These are phyloP conservation scores for Penicillium canescens DNA, from an alignment of 495 filamentous ascomycete species.

Conservation along the genomic window DNA sequence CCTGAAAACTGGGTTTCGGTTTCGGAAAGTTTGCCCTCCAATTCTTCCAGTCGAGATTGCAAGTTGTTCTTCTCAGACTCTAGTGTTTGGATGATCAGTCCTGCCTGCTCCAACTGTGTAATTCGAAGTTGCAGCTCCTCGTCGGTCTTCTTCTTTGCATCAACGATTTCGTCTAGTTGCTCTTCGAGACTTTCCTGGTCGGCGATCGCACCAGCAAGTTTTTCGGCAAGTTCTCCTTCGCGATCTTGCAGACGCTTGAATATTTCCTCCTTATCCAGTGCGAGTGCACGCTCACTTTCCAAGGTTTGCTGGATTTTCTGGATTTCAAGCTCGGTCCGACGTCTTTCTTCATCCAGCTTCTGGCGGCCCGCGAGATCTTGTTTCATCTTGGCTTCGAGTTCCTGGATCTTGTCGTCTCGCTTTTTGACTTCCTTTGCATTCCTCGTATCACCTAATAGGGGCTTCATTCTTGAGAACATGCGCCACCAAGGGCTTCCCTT, in stretches of 20 bases:
- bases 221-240: conserved; percentile 87
- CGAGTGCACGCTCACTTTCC: conserved; percentile 91
- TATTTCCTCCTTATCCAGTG: conserved; percentile 97
- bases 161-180: conserved; percentile 85
- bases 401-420: conserved; percentile 87
- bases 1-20: conserved; percentile 65
- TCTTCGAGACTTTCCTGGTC: conserved; percentile 94
- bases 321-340: conserved; percentile 83
- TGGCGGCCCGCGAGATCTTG: conserved; percentile 72
- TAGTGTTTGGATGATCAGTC: conserved; percentile 76
- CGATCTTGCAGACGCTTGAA: conserved; percentile 90
- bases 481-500: conserved; percentile 96
- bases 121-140: conserved; percentile 78
- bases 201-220: conserved; percentile 87
- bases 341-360: conserved; percentile 85
- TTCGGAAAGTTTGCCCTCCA: conserved; percentile 68
- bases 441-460: conserved; percentile 85
- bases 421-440: conserved; percentile 91
- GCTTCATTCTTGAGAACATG: conserved; percentile 93
- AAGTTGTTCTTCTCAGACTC: conserved; percentile 83
- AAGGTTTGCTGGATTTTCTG: conserved; percentile 87
- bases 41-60: conserved; percentile 59
- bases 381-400: conserved; percentile 80
- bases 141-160: conserved; percentile 86
- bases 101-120: conserved; percentile 86